These are phyloP conservation scores for Tilletia setariae DNA, from an alignment of 1,284 basidiomycete species.

Conservation along the genomic window DNA sequence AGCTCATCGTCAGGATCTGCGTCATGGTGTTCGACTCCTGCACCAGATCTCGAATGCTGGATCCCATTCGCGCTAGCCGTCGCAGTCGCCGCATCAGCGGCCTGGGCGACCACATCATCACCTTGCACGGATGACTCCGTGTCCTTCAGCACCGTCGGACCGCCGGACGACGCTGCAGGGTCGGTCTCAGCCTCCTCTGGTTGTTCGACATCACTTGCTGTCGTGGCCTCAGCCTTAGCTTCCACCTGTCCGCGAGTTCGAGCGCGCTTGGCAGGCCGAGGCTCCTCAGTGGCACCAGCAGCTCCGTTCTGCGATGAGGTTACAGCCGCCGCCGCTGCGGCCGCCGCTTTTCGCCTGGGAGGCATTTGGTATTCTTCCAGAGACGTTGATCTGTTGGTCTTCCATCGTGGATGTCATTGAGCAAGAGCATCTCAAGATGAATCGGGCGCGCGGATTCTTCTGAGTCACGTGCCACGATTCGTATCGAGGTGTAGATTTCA, in stretches of 20 bases:
- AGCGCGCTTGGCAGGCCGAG: slow-evolving; percentile 1
- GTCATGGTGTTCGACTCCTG: not conserved
- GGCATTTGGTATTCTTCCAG: not conserved
- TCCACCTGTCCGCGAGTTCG: not conserved
- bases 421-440: too few relatives aligned
- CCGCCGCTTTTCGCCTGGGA: slow-evolving; percentile 8
- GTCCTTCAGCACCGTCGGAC: not conserved
- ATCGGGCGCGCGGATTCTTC: too few relatives aligned
- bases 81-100: slow-evolving; percentile 13
- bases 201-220: too few relatives aligned
- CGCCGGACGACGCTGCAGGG: too few relatives aligned
- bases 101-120: too few relatives aligned
- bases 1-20: slow-evolving; percentile 28
- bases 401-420: too few relatives aligned
- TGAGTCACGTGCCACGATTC: too few relatives aligned
- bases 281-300: not conserved
- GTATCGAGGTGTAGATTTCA: too few relatives aligned
- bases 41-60: not conserved
- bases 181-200: too few relatives aligned
- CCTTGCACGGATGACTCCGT: not conserved
- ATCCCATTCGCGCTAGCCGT: too few relatives aligned
- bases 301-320: not conserved
- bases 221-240: too few relatives aligned
- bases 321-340: not conserved
- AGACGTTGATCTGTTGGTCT: not conserved